Base-by-base conservation (phyloP, 2,329 filamentous ascomycete genomes). In the Aspergillus neoniger region DNA sequence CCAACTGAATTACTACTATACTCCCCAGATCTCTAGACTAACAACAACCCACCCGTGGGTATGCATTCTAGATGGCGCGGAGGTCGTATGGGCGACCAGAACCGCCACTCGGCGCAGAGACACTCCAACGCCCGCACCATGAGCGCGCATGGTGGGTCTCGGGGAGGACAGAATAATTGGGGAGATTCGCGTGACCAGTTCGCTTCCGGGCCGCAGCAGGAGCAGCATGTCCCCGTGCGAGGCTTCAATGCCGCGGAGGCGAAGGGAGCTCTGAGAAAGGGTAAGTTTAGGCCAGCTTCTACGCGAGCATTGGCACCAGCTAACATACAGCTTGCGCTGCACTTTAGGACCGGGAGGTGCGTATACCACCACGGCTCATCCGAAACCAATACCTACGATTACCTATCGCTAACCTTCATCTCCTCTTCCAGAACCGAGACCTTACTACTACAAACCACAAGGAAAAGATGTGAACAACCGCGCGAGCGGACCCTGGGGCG, bases 201-300 rank as follows among this genome's bases (percentile, higher is more conserved):
- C 36, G 38, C 60, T 23, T 56, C 63, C 19, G 63, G 63, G 17
- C 65, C 59, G 53, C 50, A 67, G 32, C 70, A 75, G 61, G 77
- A 79, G 17, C 75, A 76, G 54, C 77, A 80, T 69, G 68, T 75
- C 38, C 72, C 79, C n/a, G 75, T 80, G 23, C 70, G 70, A 21
- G 75, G 72, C 5, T 81, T 81, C 70, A 81, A 82, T 66, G 70
- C 75, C 15, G 65, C 69, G 7, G 80, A 81, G 62, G 70, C 74
- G 30, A 79, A 79, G 64, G 72, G 69, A 44, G 69, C 73, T 59
- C 70, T 82, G 36, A 79, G 70, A 63, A 75, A 70, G 70, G 74
- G 79, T 77, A 74, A 39, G 65, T 47, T 10, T 14, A 39, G 21
- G 25, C 14, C 12, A n/a, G 21, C 44, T 14, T 36, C 23, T 41